Percentiles rank a stretch among this genome's conserved stretches.
These are phyloP conservation scores for Teunomyces lycoperdinae DNA, from an alignment of 805 yeast species.

Conservation along the genomic window DNA sequence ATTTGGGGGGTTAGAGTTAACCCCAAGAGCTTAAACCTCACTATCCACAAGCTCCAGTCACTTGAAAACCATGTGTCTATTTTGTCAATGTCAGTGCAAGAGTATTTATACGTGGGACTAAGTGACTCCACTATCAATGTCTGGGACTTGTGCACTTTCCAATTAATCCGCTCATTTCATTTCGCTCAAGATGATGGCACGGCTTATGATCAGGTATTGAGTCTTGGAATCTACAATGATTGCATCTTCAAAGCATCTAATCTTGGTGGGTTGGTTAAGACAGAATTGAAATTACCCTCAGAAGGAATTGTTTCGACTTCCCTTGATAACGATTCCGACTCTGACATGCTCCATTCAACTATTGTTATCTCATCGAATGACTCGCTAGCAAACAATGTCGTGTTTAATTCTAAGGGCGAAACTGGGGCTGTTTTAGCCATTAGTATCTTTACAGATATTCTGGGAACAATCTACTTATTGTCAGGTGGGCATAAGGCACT, in stretches of 20 bases:
- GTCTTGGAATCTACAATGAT: conserved; percentile 54
- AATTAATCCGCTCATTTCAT: conserved; percentile 50
- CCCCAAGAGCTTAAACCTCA: background rate
- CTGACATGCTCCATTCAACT: conserved; percentile 6
- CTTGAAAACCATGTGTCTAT: conserved; percentile 69
- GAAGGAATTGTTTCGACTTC: background rate
- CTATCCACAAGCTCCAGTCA: conserved; percentile 22
- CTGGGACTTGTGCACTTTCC: conserved; percentile 85
- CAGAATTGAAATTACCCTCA: conserved; percentile 15
- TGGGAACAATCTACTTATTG: conserved; percentile 45
- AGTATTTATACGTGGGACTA: conserved; percentile 79
- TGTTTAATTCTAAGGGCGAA: conserved; percentile 7
- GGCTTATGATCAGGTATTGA: conserved; percentile 45
- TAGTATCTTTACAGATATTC: conserved; percentile 39
- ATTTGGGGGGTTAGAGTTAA: conserved; percentile 57
- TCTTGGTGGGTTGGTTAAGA: conserved; percentile 37
- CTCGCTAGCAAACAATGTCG: conserved; percentile 3
- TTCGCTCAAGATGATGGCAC: conserved; percentile 12
- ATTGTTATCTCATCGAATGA: conserved; percentile 12
- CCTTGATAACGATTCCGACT: conserved; percentile 8
- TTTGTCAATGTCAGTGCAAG: conserved; percentile 61
- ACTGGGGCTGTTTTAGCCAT: conserved; percentile 56
- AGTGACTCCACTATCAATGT: conserved; percentile 71
- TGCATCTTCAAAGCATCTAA: conserved; percentile 64
- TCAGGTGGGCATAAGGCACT: conserved; percentile 75